A percentile compares a stretch with the other conserved stretches of the same genome.
phyloP scores from a whole-genome alignment of 371 early-diverging fungal species.

The Nematocida sp. region DNA sequence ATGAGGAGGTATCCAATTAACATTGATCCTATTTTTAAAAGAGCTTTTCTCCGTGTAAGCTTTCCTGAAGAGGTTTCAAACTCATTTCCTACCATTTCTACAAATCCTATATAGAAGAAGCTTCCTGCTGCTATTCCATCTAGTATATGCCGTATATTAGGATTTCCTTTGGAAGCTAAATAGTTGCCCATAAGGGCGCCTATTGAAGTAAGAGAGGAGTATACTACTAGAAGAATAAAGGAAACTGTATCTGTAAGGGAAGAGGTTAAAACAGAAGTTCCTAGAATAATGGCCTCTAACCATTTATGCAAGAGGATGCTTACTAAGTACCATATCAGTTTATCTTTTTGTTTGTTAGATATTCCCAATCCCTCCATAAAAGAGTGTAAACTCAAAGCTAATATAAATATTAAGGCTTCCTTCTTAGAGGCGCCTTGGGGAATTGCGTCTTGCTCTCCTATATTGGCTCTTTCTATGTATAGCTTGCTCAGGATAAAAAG shows the following conservation, averaged over 20 bases:
- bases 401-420: conserved; percentile 63
- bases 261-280: conserved; percentile 61
- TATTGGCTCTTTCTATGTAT: conserved; percentile 54
- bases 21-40: conserved; percentile 45
- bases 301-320: conserved; percentile 66
- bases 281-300: conserved; percentile 66
- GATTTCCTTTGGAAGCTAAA: background rate
- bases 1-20: conserved; percentile 51
- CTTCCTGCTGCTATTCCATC: conserved; percentile 60
- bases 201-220: conserved; percentile 62
- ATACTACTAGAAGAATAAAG: conserved; percentile 56
- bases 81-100: conserved; percentile 64
- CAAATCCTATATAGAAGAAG: conserved; percentile 64
- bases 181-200: conserved; percentile 43
- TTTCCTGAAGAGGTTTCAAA: conserved; percentile 53
- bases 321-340: conserved; percentile 53
- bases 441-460: conserved; percentile 49
- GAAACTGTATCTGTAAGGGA: conserved; percentile 24
- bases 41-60: conserved; percentile 6
- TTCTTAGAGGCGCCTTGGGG: conserved; percentile 55
- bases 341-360: conserved; percentile 22
- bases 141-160: conserved; percentile 19
- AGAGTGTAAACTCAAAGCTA: conserved; percentile 66
- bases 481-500: conserved; percentile 59
- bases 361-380: conserved; percentile 67